Evolutionary conservation across 306 rosid genomes (phyloP), one percentile per base, ranked within the genome.

Genomic region (Lathyrus aphaca): DNA sequence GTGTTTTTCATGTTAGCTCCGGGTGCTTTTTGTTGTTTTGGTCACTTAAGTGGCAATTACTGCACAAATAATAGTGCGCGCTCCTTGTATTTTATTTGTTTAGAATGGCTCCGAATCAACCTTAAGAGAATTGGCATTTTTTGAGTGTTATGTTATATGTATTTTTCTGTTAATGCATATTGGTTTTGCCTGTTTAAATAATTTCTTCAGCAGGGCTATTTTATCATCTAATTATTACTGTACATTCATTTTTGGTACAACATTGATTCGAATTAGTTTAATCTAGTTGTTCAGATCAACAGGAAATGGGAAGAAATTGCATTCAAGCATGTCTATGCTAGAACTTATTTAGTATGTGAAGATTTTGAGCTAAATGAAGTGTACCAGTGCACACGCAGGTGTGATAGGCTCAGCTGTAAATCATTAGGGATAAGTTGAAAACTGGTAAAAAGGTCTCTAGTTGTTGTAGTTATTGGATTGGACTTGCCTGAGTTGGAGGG

Each of bases 401-500:
- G 46, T 67, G 61, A 25, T 51, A 37, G 49, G 30, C 8, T 16
- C 30, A 11, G 39, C 55, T 38, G 25, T 51, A 18, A 54, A 68
- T n/a, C 12, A 44, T 5, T 23, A 29, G 49, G 73, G 15, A 15
- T 59, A 4, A 38, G 19, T 15, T 32, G 25, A 59, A 59, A 59
- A 37, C 55, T 35, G 44, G 45, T 8, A 35, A 50, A 19, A 51
- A 19, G 30, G 30, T 19, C 30, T 19, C 13, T 8, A 17, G 25
- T 17, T 49, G 27, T 60, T 49, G 27, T 60, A 10, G 66, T 60
- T 16, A 35, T 60, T 5, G 6, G n/a, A 19, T 64, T 57, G 3
- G 54, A 73, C 73, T 69, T 56, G 32, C 48, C 49, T 67, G 39
- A 37, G 40, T 67, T 16, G 11, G 56, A 16, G 39, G 27, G 6